These are phyloP conservation scores for Dothistroma pini DNA, from an alignment of 2,329 filamentous ascomycete genomes.

Conservation along the genomic window DNA sequence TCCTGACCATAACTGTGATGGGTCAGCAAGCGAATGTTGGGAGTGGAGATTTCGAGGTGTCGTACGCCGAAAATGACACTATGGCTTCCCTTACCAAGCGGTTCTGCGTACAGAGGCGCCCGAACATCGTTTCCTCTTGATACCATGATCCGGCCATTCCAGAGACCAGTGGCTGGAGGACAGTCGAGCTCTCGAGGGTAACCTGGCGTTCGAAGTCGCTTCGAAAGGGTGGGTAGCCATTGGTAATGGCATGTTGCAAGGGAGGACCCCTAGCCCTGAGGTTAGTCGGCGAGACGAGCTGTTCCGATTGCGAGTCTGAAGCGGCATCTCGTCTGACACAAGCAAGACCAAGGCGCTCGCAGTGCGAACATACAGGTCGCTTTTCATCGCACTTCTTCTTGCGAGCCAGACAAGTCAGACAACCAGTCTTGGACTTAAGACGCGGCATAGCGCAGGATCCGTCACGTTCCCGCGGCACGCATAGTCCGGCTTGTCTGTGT, in stretches of 20 bases:
- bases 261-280: conserved; percentile 7
- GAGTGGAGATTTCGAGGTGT: background rate
- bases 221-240: conserved; percentile 18
- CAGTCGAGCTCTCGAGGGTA: conserved; percentile 7
- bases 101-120: conserved; percentile 15
- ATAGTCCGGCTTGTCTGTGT: background rate
- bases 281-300: conserved; percentile 10
- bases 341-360: conserved; percentile 52
- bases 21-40: background rate
- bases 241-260: conserved; percentile 9
- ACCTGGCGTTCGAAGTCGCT: conserved; percentile 14
- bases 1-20: background rate
- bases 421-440: conserved; percentile 70
- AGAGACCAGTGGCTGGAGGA: conserved; percentile 12
- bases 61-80: conserved; percentile 19
- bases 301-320: background rate
- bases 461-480: background rate
- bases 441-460: background rate
- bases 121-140: conserved; percentile 9
- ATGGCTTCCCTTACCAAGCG: conserved; percentile 17
- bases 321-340: conserved; percentile 12
- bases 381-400: conserved; percentile 97
- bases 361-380: conserved; percentile 89
- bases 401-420: conserved; percentile 79
- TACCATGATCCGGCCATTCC: conserved; percentile 12